Conservation (phyloP, 805 yeast species). For the Metschnikowia henanensis region DNA sequence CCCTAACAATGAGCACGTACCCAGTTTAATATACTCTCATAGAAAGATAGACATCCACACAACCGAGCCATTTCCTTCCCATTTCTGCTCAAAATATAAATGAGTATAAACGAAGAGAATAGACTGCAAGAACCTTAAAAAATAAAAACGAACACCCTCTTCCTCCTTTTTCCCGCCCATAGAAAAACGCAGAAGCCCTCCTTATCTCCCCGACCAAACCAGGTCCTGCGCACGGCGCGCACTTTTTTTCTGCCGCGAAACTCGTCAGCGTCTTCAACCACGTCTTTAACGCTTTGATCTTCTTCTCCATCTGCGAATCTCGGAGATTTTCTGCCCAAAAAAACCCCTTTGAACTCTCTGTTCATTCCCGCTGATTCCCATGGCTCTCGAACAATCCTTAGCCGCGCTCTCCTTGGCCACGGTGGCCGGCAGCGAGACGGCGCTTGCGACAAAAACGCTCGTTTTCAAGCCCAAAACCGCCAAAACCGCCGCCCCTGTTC, state of each 20-base stretch:
- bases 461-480: slow-evolving; percentile 93
- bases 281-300: background rate
- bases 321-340: background rate
- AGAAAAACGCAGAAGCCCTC: too few species aligned
- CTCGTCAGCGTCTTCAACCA: background rate
- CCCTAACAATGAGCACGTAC: too few species aligned
- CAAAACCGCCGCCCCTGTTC: slow-evolving; percentile 74
- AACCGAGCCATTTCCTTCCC: too few species aligned
- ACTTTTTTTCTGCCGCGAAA: background rate
- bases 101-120: too few species aligned
- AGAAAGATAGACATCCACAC: too few species aligned
- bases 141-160: too few species aligned
- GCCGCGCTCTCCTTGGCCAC: slow-evolving; percentile 64
- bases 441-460: slow-evolving; percentile 65
- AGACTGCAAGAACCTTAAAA: too few species aligned
- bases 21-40: too few species aligned
- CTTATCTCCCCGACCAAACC: too few species aligned
- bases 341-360: too few species aligned
- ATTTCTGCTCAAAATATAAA: too few species aligned
- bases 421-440: slow-evolving; percentile 46
- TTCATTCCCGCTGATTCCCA: slow-evolving; percentile 21
- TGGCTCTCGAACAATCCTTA: slow-evolving; percentile 70
- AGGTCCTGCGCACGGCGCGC: background rate
- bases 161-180: background rate
- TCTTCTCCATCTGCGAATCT: background rate